Conservation (phyloP, 495 filamentous ascomycete genomes). For the Neurospora tetrasperma region DNA sequence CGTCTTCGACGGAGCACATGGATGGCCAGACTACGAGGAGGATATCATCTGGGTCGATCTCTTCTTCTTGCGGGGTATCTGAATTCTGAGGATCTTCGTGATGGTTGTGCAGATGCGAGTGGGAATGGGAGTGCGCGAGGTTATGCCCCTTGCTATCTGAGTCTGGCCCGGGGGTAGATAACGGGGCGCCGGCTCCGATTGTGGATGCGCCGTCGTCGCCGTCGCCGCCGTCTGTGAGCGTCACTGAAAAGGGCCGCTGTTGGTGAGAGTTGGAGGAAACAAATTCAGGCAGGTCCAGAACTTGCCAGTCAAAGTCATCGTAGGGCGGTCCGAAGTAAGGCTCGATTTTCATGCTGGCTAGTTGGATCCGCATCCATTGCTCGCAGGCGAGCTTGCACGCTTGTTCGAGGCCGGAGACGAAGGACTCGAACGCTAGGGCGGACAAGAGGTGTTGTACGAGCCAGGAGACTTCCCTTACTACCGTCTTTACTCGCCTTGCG, state of each 20-base stretch:
- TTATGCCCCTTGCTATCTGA: not conserved
- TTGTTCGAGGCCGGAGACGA: slow-evolving; percentile 22
- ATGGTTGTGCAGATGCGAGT: not conserved
- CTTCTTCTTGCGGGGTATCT: not conserved
- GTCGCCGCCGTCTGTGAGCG: not conserved
- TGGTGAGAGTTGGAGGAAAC: not conserved
- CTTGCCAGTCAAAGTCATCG: slow-evolving; percentile 32
- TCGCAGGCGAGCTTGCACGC: slow-evolving; percentile 24
- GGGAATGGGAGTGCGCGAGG: not conserved
- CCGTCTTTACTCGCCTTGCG: slow-evolving; percentile 23
- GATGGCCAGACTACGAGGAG: slow-evolving; percentile 28
- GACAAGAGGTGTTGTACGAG: slow-evolving; percentile 26
- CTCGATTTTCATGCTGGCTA: slow-evolving; percentile 27
- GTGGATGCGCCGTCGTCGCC: slow-evolving; percentile 6
- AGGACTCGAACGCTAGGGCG: slow-evolving; percentile 26
- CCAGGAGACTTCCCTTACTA: slow-evolving; percentile 29
- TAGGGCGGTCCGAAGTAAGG: slow-evolving; percentile 30
- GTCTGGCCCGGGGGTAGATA: not conserved
- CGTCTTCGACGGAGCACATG: slow-evolving; percentile 29
- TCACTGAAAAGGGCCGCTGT: not conserved
- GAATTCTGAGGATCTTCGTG: not conserved
- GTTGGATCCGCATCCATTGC: slow-evolving; percentile 29
- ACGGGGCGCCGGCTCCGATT: not conserved
- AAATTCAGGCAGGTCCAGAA: slow-evolving; percentile 27
- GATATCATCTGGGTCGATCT: slow-evolving; percentile 28